Evolutionary conservation across 768 basidiomycete genomes (phyloP).

Genomic region (Pholiota conissans): DNA sequence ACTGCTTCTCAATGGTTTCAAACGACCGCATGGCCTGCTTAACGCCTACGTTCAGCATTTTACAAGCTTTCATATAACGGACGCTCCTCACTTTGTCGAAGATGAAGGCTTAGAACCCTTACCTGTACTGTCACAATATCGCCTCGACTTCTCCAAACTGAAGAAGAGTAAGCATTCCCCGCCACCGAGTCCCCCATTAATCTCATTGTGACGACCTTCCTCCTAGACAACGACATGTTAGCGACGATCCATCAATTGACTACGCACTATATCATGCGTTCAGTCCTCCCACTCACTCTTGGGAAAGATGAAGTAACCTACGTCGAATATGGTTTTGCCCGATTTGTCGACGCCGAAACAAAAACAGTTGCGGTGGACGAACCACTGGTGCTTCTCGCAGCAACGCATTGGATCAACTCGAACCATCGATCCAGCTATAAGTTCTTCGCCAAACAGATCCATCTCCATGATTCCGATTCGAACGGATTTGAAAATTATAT

Average conservation of each 20-base stretch:
- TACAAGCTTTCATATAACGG: constrained; percentile 38
- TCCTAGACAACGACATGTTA: constrained; percentile 36
- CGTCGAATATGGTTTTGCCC: constrained; percentile 46
- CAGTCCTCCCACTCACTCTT: constrained; percentile 32
- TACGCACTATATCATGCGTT: constrained; percentile 42
- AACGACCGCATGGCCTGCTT: constrained; percentile 37
- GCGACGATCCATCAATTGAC: constrained; percentile 37
- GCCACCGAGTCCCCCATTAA: not conserved
- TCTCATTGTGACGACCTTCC: not conserved
- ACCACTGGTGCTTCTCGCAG: constrained; percentile 44
- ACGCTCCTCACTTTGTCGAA: constrained; percentile 30
- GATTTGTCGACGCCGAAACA: constrained; percentile 39
- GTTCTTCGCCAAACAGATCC: constrained; percentile 36
- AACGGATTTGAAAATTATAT: constrained; percentile 50
- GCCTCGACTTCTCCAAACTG: constrained; percentile 41
- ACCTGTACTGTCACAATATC: constrained; percentile 36
- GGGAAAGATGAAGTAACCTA: constrained; percentile 39
- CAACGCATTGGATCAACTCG: constrained; percentile 39
- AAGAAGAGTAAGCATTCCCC: constrained; percentile 34
- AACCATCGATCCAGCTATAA: constrained; percentile 36
- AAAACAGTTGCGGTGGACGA: constrained; percentile 41
- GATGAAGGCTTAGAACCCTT: constrained; percentile 27
- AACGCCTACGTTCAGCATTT: constrained; percentile 43
- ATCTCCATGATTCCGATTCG: constrained; percentile 26
- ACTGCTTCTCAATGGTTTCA: constrained; percentile 37